These are phyloP conservation scores for Aspergillus clavatus DNA, from an alignment of 2,329 filamentous ascomycete species.

Conservation along the genomic window DNA sequence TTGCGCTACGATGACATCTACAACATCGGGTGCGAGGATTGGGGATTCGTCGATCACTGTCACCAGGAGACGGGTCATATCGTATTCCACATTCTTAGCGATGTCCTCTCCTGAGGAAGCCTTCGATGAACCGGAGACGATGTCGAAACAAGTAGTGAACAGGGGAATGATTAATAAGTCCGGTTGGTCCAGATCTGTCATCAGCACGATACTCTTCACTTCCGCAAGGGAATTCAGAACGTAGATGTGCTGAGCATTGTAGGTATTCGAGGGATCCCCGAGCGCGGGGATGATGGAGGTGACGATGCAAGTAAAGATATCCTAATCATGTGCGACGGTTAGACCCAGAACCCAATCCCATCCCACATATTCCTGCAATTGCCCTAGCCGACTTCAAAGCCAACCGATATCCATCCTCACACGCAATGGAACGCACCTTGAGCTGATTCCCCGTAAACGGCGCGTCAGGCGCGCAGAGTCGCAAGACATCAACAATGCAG, in stretches of 20 bases:
- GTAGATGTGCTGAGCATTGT: slow-evolving; percentile 89
- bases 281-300: slow-evolving; percentile 77
- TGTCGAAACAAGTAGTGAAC: slow-evolving; percentile 88
- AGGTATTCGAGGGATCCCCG: slow-evolving; percentile 79
- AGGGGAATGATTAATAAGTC: slow-evolving; percentile 74
- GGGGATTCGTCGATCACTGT: slow-evolving; percentile 82
- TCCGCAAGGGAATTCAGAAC: slow-evolving; percentile 83
- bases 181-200: slow-evolving; percentile 79
- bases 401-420: too few species aligned
- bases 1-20: slow-evolving; percentile 92
- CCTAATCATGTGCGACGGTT: slow-evolving; percentile 48
- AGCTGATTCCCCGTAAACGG: slow-evolving; percentile 87
- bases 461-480: slow-evolving; percentile 88
- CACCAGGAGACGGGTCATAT: slow-evolving; percentile 80
- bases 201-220: slow-evolving; percentile 88
- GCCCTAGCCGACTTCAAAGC: too few species aligned
- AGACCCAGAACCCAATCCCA: background rate
- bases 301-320: slow-evolving; percentile 88
- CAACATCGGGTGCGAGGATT: slow-evolving; percentile 71
- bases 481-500: slow-evolving; percentile 88
- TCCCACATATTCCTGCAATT: too few species aligned
- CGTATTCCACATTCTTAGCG: slow-evolving; percentile 87
- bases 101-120: slow-evolving; percentile 72
- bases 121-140: slow-evolving; percentile 73
- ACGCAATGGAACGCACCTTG: slow-evolving; percentile 72